Conservation (phyloP, 169 alveolate genomes). For the Nephromyces sp. region DNA sequence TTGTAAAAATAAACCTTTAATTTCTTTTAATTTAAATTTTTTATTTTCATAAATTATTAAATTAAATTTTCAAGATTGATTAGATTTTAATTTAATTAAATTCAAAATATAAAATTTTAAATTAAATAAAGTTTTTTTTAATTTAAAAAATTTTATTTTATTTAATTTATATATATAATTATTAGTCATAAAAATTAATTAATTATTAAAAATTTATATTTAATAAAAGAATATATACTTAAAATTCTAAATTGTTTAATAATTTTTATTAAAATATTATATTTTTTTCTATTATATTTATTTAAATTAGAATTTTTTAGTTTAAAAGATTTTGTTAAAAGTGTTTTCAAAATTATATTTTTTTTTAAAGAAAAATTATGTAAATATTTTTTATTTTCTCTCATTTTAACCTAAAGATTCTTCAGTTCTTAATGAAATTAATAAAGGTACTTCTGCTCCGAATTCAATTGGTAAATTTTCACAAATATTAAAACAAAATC, state of each 20-base stretch:
- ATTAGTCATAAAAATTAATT: too few relatives aligned
- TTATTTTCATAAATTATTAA: background rate
- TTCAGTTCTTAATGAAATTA: background rate
- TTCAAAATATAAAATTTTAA: too few relatives aligned
- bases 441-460: background rate
- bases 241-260: conserved; percentile 17
- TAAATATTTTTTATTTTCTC: conserved; percentile 10
- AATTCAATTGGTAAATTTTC: conserved; percentile 10
- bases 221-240: background rate
- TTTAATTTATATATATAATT: too few relatives aligned
- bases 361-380: background rate
- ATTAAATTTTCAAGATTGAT: background rate
- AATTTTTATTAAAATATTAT: conserved; percentile 3
- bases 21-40: background rate
- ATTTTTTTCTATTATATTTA: background rate
- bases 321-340: background rate
- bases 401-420: conserved; percentile 1
- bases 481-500: conserved; percentile 17
- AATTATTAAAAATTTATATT: background rate
- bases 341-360: background rate
- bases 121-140: too few relatives aligned
- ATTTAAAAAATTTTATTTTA: too few relatives aligned
- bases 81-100: background rate
- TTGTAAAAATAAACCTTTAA: background rate
- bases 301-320: conserved; percentile 1